Evolutionary conservation across 352 stramenopile genomes (phyloP).

Genomic region (Blastocystis sp.): DNA sequence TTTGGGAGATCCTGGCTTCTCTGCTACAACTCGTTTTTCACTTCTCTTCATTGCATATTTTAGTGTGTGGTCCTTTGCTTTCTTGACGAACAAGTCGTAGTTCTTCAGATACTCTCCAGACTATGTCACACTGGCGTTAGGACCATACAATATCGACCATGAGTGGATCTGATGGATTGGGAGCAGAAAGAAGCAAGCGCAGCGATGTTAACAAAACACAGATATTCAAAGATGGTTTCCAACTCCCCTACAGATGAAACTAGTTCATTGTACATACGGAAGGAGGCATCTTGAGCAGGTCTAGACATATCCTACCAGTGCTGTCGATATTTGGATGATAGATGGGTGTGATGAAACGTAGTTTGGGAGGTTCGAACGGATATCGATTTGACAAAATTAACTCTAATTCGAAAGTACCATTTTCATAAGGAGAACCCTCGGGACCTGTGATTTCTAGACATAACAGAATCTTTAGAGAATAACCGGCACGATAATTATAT

Average conservation of each 20-base stretch:
- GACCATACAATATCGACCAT: constrained; percentile 37
- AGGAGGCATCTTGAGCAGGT: constrained; percentile 65
- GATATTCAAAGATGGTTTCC: constrained; percentile 53
- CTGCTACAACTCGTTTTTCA: neutral
- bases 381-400: constrained; percentile 69
- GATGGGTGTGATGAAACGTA: constrained; percentile 73
- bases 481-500: constrained; percentile 3
- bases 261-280: neutral
- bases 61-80: neutral
- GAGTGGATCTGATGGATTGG: constrained; percentile 11
- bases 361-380: constrained; percentile 72
- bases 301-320: constrained; percentile 65
- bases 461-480: neutral
- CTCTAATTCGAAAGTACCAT: constrained; percentile 68
- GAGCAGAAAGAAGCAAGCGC: neutral
- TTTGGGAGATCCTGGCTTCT: neutral
- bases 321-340: constrained; percentile 75
- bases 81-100: neutral
- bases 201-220: constrained; percentile 46
- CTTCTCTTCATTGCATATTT: neutral
- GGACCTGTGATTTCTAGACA: constrained; percentile 67
- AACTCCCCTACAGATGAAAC: constrained; percentile 26
- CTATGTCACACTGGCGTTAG: neutral
- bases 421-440: constrained; percentile 68
- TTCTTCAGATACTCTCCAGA: constrained; percentile 33